A percentile compares a stretch with the other conserved stretches of the same genome.
Conservation (phyloP, 1,139 yeast genomes). For the Protomyces lactucae-debilis region DNA sequence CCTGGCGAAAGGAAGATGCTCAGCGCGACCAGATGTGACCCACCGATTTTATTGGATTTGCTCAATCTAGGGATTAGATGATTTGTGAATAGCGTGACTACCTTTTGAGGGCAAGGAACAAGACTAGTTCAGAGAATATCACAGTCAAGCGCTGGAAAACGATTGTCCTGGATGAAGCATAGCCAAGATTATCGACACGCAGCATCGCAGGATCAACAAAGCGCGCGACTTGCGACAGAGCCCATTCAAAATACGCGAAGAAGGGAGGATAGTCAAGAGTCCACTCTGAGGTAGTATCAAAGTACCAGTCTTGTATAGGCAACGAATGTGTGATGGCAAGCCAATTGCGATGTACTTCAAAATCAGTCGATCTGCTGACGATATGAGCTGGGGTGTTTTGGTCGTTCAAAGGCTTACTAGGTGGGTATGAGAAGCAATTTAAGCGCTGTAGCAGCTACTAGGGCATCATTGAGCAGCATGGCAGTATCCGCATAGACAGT, state of each 20-base stretch:
- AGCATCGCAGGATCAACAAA: constrained; percentile 43
- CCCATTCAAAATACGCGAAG: constrained; percentile 91
- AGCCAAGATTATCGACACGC: constrained; percentile 72
- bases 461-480: constrained; percentile 1
- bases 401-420: constrained; percentile 34
- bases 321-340: constrained; percentile 78
- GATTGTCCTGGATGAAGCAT: constrained; percentile 63
- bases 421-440: constrained; percentile 43
- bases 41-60: background rate
- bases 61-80: background rate
- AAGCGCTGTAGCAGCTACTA: constrained; percentile 13
- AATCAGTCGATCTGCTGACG: constrained; percentile 70
- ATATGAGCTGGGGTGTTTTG: background rate
- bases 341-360: constrained; percentile 97
- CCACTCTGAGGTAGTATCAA: constrained; percentile 81
- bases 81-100: constrained; percentile 38
- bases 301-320: constrained; percentile 77
- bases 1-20: constrained; percentile 88
- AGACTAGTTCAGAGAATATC: constrained; percentile 64
- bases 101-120: constrained; percentile 68
- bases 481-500: background rate
- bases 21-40: constrained; percentile 47
- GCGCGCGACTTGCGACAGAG: constrained; percentile 64
- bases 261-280: constrained; percentile 97
- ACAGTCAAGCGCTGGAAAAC: constrained; percentile 80